Evolutionary conservation across 345 rosid species (phyloP).

Genomic region (Anastatica hierochuntica): DNA sequence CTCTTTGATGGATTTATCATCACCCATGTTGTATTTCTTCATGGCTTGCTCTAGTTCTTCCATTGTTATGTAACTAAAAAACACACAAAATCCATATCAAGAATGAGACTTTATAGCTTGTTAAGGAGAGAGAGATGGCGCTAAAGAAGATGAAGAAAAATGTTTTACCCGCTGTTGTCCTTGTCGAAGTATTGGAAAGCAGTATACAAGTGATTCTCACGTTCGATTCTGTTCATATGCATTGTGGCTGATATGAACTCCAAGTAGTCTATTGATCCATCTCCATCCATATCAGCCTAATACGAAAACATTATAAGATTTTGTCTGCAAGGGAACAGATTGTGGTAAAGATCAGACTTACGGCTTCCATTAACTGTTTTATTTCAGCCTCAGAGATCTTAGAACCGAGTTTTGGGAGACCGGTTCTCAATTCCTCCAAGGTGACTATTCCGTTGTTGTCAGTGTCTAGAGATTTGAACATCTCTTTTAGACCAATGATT

Average conservation of each 20-base stretch:
- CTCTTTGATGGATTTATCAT: conserved; percentile 80
- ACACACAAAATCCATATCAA: neutral
- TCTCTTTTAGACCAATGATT: conserved; percentile 86
- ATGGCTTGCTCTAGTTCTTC: conserved; percentile 90
- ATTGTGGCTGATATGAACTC: conserved; percentile 96
- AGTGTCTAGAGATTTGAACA: conserved; percentile 92
- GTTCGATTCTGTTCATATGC: conserved; percentile 93
- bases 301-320: neutral
- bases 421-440: conserved; percentile 80
- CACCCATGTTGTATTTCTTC: conserved; percentile 83
- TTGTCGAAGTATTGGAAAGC: conserved; percentile 91
- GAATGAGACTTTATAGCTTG: neutral
- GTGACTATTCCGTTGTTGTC: conserved; percentile 90
- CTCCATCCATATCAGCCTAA: conserved; percentile 95
- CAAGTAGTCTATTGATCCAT: conserved; percentile 89
- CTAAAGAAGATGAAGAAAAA: neutral
- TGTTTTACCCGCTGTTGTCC: conserved; percentile 78
- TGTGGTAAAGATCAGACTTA: conserved; percentile 27
- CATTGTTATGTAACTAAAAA: conserved; percentile 71
- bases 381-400: conserved; percentile 86
- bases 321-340: neutral
- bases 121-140: neutral
- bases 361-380: conserved; percentile 92
- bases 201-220: conserved; percentile 74
- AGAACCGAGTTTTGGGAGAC: conserved; percentile 81